Percentiles rank a stretch among this genome's conserved stretches.
Conservation (phyloP, 2,329 filamentous ascomycete genomes). For the Fusarium udum region DNA sequence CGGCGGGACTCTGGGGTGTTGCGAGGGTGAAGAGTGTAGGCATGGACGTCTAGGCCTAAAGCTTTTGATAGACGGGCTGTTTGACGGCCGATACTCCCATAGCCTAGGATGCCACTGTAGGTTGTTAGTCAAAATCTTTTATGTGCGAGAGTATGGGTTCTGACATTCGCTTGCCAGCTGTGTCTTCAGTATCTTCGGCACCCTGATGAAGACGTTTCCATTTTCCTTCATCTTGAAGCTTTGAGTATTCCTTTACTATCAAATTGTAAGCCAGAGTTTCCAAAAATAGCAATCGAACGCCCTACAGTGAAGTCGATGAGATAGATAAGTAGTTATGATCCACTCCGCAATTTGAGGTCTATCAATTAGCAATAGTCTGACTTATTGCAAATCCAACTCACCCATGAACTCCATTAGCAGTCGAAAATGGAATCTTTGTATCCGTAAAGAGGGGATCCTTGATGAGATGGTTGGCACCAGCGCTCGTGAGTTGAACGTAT, state of each 20-base stretch:
- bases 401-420: conserved; percentile 68
- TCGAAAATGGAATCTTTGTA: conserved; percentile 61
- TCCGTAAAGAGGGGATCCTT: conserved; percentile 59
- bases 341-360: conserved; percentile 68
- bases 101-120: conserved; percentile 61
- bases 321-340: conserved; percentile 62
- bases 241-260: conserved; percentile 56
- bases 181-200: conserved; percentile 51
- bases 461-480: conserved; percentile 62
- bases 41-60: conserved; percentile 76
- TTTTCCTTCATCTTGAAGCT: conserved; percentile 53
- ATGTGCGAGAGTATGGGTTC: conserved; percentile 28
- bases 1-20: conserved; percentile 69
- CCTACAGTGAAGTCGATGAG: conserved; percentile 59
- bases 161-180: conserved; percentile 60
- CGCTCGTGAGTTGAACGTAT: conserved; percentile 64
- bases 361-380: not conserved
- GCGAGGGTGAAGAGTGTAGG: conserved; percentile 78
- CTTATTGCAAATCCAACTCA: conserved; percentile 39
- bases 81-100: conserved; percentile 64
- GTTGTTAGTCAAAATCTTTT: not conserved
- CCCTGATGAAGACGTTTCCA: conserved; percentile 51
- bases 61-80: conserved; percentile 66
- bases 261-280: not conserved
- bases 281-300: not conserved